Percentiles rank a stretch among this genome's conserved stretches.
Evolutionary conservation across 2,329 filamentous ascomycete genomes (phyloP).

Genomic region (Teratosphaeria epicoccoides): DNA sequence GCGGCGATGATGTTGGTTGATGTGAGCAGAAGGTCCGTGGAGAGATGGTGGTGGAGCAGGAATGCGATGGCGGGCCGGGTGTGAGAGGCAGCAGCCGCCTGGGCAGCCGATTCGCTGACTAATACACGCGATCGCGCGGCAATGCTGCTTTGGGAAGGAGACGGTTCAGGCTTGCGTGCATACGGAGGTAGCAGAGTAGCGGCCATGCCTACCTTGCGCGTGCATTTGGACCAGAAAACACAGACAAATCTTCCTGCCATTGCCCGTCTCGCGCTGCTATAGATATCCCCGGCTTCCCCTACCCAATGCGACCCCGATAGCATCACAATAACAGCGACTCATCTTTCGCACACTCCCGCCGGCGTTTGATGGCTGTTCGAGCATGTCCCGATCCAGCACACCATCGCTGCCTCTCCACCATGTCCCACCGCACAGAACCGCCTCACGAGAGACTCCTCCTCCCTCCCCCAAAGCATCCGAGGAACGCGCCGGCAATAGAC

Average conservation of each 20-base stretch:
- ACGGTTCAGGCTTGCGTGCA: too few relatives aligned
- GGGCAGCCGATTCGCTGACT: too few relatives aligned
- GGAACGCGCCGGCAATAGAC: constrained; percentile 10
- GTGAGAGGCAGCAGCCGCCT: background rate
- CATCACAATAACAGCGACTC: background rate
- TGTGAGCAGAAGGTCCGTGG: background rate
- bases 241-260: background rate
- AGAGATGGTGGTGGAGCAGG: background rate
- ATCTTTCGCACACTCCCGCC: background rate
- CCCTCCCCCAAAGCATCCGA: constrained; percentile 37
- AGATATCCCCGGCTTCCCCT: background rate
- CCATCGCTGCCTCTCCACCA: constrained; percentile 47
- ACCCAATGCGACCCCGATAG: background rate
- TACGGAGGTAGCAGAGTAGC: too few relatives aligned
- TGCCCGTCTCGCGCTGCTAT: background rate
- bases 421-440: constrained; percentile 20
- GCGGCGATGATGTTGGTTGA: background rate
- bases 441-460: constrained; percentile 7
- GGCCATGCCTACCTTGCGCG: background rate
- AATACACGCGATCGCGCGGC: too few relatives aligned
- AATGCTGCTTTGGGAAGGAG: too few relatives aligned
- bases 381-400: constrained; percentile 52
- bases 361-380: constrained; percentile 39
- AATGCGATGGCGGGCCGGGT: background rate
- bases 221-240: background rate